Evolutionary conservation across 352 stramenopile species (phyloP).

Genomic region (Phytophthora tentaculata): DNA sequence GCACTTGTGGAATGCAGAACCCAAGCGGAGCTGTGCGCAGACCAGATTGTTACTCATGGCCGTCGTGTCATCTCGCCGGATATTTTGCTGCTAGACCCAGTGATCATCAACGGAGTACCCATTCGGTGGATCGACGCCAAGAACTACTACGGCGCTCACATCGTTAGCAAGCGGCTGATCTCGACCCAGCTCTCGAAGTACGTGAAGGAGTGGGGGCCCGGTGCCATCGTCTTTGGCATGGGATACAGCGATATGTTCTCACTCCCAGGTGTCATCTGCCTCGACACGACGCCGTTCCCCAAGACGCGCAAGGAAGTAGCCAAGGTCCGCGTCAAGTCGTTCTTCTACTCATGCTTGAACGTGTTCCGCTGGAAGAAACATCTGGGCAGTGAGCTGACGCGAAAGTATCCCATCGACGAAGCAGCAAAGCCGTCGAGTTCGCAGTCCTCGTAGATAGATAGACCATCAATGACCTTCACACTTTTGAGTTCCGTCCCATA

Average conservation of each 20-base stretch:
- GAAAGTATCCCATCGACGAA: constrained; percentile 56
- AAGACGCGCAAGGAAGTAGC: constrained; percentile 69
- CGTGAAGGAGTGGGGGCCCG: constrained; percentile 87
- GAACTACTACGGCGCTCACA: constrained; percentile 91
- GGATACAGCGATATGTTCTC: constrained; percentile 90
- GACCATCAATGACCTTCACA: constrained; percentile 7
- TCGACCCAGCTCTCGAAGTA: constrained; percentile 82
- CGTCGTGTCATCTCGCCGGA: constrained; percentile 82
- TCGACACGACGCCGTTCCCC: constrained; percentile 85
- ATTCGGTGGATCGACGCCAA: constrained; percentile 90
- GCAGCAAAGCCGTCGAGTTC: constrained; percentile 9
- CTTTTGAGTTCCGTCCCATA: constrained; percentile 1
- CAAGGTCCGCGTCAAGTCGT: constrained; percentile 83
- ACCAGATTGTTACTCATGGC: constrained; percentile 71
- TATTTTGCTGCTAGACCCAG: constrained; percentile 80
- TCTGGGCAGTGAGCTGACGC: constrained; percentile 75
- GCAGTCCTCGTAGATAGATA: constrained; percentile 7
- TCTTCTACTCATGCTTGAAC: constrained; percentile 71
- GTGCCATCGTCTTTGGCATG: constrained; percentile 88
- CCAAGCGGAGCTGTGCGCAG: constrained; percentile 68
- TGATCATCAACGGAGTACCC: constrained; percentile 84
- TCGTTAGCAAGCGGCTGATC: constrained; percentile 87
- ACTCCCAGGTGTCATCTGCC: constrained; percentile 77
- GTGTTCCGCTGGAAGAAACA: constrained; percentile 83
- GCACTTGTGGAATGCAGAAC: constrained; percentile 44